Conservation (phyloP, 306 rosid species). For the Aeschynomene evenia region DNA sequence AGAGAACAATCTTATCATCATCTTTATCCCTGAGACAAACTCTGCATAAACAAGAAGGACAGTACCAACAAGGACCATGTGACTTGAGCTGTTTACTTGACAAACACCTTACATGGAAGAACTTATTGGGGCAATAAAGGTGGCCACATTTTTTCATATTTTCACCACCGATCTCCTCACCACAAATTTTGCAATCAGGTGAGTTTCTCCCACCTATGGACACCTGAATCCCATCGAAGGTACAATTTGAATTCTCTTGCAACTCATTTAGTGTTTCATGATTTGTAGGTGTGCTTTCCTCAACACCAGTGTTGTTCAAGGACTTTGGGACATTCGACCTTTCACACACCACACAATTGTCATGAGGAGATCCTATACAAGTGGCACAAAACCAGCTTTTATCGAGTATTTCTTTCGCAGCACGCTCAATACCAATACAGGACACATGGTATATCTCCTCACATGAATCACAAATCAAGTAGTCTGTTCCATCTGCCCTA, state of each 20-base stretch:
- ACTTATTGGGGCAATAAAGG: slow-evolving; percentile 49
- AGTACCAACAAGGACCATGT: slow-evolving; percentile 66
- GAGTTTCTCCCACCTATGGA: slow-evolving; percentile 15
- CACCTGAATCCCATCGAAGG: slow-evolving; percentile 43
- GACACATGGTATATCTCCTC: slow-evolving; percentile 87
- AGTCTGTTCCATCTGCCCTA: slow-evolving; percentile 67
- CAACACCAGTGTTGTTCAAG: slow-evolving; percentile 36
- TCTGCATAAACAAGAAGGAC: slow-evolving; percentile 93
- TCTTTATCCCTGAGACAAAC: slow-evolving; percentile 64
- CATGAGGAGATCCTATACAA: slow-evolving; percentile 69
- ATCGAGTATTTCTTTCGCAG: slow-evolving; percentile 72
- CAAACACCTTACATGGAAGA: slow-evolving; percentile 81
- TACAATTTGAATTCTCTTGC: slow-evolving; percentile 53
- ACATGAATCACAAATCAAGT: slow-evolving; percentile 95
- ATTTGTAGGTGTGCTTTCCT: slow-evolving; percentile 43
- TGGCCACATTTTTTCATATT: slow-evolving; percentile 55
- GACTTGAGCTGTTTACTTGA: slow-evolving; percentile 55
- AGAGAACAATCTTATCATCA: slow-evolving; percentile 68
- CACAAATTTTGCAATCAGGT: slow-evolving; percentile 63
- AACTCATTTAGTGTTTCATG: slow-evolving; percentile 43
- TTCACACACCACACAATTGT: slow-evolving; percentile 73
- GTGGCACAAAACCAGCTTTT: slow-evolving; percentile 83
- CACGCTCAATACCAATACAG: slow-evolving; percentile 86
- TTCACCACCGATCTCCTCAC: slow-evolving; percentile 47
- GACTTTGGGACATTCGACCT: slow-evolving; percentile 52